These are phyloP conservation scores for Apophysomyces sp. DNA, from an alignment of 371 early-diverging fungal species.

Conservation along the genomic window DNA sequence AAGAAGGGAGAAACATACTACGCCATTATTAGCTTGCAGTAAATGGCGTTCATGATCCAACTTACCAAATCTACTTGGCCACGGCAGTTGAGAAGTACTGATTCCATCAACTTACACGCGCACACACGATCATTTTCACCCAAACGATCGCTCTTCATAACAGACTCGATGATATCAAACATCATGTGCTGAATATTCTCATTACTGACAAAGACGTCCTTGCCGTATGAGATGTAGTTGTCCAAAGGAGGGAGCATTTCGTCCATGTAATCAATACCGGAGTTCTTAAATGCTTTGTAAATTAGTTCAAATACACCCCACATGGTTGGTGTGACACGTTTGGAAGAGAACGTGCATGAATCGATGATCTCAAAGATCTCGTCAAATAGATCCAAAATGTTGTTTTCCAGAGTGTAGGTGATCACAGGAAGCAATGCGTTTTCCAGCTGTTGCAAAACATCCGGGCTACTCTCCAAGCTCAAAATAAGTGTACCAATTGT, in stretches of 20 bases:
- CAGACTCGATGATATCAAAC: constrained; percentile 71
- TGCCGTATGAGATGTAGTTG: constrained; percentile 86
- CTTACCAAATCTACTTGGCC: constrained; percentile 69
- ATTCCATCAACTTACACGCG: constrained; percentile 79
- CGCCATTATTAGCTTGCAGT: not conserved
- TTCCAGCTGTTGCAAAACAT: constrained; percentile 67
- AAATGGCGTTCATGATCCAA: not conserved
- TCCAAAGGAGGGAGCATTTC: constrained; percentile 83
- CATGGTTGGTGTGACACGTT: constrained; percentile 77
- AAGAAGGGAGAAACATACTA: constrained; percentile 59
- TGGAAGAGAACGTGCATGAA: constrained; percentile 77
- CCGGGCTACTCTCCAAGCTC: constrained; percentile 69
- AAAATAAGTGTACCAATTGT: constrained; percentile 85
- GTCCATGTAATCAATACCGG: constrained; percentile 77
- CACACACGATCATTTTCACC: constrained; percentile 71
- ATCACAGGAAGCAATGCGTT: constrained; percentile 70
- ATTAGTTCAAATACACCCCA: constrained; percentile 83
- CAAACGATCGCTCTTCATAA: constrained; percentile 66
- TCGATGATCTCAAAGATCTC: constrained; percentile 89
- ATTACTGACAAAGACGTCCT: constrained; percentile 61
- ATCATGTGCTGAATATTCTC: constrained; percentile 62
- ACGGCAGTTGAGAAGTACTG: constrained; percentile 75
- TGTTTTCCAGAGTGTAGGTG: constrained; percentile 69
- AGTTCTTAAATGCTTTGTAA: constrained; percentile 70
- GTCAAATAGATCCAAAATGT: constrained; percentile 77